Base-by-base conservation (phyloP, 1,284 basidiomycete species). In the Tylopilus sp. region DNA sequence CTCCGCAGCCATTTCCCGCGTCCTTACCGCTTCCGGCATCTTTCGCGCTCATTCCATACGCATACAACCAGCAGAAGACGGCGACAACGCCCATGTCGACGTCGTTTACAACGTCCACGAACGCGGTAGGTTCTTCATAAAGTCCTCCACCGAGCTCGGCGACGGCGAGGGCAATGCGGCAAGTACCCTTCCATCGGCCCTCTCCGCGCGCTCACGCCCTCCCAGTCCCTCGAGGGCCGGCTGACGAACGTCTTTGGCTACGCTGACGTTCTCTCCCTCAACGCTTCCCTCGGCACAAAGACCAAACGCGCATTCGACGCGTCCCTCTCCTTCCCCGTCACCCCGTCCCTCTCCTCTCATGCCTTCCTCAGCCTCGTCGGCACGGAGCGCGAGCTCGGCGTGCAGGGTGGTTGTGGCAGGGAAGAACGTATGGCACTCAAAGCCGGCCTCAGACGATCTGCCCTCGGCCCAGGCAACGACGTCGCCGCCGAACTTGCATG, bases 151-250 rank as follows among this genome's bases (percentile, higher is more conserved):
- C 1, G 94, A 98, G 63, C 77, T 98, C 4, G 97, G 97, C 9
- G 93, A 97, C 49, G 89, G 89, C 44, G 96, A 98, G 67, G 96
- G 92, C 8, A 92, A 76, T 46, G 92, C 90, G 19, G 92, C 91
- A 63, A 63, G 88, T 79, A 30, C n/a, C 31, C n/a, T 29, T 25
- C 5, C 42, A 23, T 37, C 51, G 19, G n/a, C 18, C 49, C 37
- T 29, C 6, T 15, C 21, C 15, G 19, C 38, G 28, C 48, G 52
- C 51, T 55, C 43, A 52, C 26, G 13, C n/a, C 6, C 16, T 12
- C 1, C 26, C 54, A 87, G 85, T 91, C 86, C 49, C 79, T 86
- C 34, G 90, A 87, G 6, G 91, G 81, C 15, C 82, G 87, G 44
- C 71, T 95, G 30, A 78, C 89, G 15, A 99, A 99, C 68, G 78